These are phyloP conservation scores for Oryza officinalis DNA, from an alignment of 176 grass and related monocot genomes.

Conservation along the genomic window DNA sequence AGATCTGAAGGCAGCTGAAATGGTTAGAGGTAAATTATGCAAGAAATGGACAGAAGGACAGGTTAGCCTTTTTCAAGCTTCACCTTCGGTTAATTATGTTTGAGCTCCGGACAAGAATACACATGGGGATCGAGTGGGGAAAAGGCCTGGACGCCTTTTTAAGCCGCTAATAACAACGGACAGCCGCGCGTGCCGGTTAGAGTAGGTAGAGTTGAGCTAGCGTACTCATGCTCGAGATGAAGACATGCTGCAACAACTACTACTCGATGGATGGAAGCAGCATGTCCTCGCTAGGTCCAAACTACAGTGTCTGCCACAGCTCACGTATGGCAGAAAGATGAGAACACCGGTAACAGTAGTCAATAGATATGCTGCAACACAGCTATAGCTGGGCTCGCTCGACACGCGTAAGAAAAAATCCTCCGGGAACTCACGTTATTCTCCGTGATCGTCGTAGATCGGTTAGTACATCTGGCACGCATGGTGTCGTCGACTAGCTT, in stretches of 20 bases:
- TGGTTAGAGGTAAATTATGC: not conserved
- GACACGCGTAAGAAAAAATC: not conserved
- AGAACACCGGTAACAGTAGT: not conserved
- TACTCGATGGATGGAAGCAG: not conserved
- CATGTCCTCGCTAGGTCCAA: not conserved
- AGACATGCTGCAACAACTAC: not conserved
- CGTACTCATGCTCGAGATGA: not conserved
- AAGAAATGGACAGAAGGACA: not conserved
- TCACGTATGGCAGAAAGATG: not conserved
- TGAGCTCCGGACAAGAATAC: not conserved
- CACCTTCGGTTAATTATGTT: slow-evolving; percentile 4
- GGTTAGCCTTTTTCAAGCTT: not conserved
- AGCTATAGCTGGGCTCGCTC: not conserved
- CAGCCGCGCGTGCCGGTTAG: not conserved
- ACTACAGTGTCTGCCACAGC: not conserved
- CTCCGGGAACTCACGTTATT: not conserved
- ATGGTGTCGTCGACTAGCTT: not conserved
- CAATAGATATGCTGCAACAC: not conserved
- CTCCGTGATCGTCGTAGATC: slow-evolving; percentile 1
- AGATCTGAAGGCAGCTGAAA: not conserved
- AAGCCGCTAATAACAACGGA: slow-evolving; percentile 17
- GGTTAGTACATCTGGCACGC: not conserved
- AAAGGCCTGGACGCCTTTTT: slow-evolving; percentile 15
- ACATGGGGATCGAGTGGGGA: not conserved
- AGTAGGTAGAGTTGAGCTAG: not conserved